Base-by-base conservation (phyloP, 192 early-diverging fungal species). In the Entomortierella lignicola region DNA sequence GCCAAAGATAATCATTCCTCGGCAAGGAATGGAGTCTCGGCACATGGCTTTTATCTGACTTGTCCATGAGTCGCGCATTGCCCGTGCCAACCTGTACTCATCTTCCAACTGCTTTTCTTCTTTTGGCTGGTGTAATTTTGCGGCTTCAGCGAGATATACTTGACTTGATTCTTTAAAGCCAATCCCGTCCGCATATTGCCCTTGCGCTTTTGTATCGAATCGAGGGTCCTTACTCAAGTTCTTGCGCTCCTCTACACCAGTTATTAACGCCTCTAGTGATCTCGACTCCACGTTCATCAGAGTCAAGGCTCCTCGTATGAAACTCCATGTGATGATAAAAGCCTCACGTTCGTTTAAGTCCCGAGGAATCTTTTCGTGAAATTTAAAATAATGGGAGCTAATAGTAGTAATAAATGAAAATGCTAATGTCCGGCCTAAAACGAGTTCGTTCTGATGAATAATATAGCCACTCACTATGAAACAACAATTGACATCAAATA, bases 61-160 rank as follows among this genome's bases (percentile, higher is more conserved):
- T n/a, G 66, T 48, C 71, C 71, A 66, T 21, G 58, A 61, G 42
- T 66, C 71, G 29, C 63, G 44, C 63, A 66, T 66, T 18, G 63
- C 71, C 20, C 56, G 27, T 30, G 43, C 71, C 10, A 72, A 31
- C 18, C 59, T 72, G 60, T 30, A 63, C 27, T 56, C 60, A 32
- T 72, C 70, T 48, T 72, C 44, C 18, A 47, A 25, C 21, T 42
- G 71, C 32, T 73, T 73, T 20, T 60, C 71, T 8, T 48, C 23
- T 37, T 25, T 66, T 34, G 57, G 55, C 27, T 72, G 17, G 41
- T 64, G 60, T 55, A 68, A 26, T 27, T 6, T 7, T 13, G 56
- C n/a, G 1, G 57, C 56, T 60, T 59, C 66, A n/a, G 66, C 57
- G 12, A 68, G 23, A 51, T 52, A 60, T 15, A 59, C 52, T 31